Conservation (phyloP, 2,329 filamentous ascomycete genomes). For the Coniochaeta sp. region DNA sequence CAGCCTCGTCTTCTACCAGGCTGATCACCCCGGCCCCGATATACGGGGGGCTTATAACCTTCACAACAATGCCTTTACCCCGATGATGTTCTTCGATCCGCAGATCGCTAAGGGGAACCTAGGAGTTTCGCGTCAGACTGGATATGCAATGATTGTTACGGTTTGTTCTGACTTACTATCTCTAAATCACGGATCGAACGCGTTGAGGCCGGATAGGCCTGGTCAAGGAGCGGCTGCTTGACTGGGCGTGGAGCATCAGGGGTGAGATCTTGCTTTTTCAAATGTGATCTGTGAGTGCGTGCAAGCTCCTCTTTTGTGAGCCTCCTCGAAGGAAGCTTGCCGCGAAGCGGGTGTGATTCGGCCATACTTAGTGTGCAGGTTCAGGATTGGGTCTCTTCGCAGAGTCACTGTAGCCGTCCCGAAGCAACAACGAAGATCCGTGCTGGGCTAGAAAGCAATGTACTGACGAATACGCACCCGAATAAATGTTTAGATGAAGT, state of each 20-base stretch:
- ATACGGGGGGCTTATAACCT: conserved; percentile 20
- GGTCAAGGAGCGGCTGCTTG: conserved; percentile 17
- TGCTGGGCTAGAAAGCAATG: neutral
- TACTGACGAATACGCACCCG: neutral
- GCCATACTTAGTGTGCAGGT: neutral
- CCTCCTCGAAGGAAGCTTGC: conserved; percentile 8
- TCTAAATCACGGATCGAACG: conserved; percentile 19
- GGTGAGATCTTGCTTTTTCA: conserved; percentile 15
- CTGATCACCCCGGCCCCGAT: conserved; percentile 24
- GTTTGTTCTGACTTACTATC: conserved; percentile 11
- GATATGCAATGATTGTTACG: too few relatives aligned
- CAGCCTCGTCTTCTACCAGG: conserved; percentile 25
- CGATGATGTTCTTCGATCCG: conserved; percentile 24
- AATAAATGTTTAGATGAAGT: neutral
- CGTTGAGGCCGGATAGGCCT: conserved; percentile 19
- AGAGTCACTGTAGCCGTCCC: neutral
- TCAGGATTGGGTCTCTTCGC: neutral
- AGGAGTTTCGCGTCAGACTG: neutral
- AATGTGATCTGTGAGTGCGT: conserved; percentile 14
- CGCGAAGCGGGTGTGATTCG: neutral
- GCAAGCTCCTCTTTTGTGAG: conserved; percentile 15
- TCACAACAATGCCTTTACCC: conserved; percentile 21
- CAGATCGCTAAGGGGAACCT: conserved; percentile 22
- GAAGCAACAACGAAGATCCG: too few relatives aligned
- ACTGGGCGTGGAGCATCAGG: conserved; percentile 17